These are phyloP conservation scores for Clausena lansium DNA, from an alignment of 345 rosid genomes.

Conservation along the genomic window DNA sequence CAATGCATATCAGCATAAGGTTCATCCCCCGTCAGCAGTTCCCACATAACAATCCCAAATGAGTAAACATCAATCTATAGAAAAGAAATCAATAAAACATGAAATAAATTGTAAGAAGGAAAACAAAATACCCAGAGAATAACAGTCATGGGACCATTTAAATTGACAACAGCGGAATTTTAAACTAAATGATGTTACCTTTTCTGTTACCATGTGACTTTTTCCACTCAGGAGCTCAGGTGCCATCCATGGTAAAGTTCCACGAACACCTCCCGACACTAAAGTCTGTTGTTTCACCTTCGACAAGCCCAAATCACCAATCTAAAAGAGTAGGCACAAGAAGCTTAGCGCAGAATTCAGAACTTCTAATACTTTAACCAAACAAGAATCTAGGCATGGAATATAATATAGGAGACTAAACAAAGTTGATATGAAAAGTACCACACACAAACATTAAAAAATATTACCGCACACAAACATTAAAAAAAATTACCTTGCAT, in stretches of 20 bases:
- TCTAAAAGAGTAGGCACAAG: constrained; percentile 39
- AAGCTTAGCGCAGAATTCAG: constrained; percentile 14
- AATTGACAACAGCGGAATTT: not conserved
- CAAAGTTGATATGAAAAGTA: constrained; percentile 9
- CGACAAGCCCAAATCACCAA: constrained; percentile 94
- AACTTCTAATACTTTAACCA: constrained; percentile 1
- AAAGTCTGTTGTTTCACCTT: constrained; percentile 94
- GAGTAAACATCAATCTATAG: constrained; percentile 95
- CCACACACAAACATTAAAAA: not conserved
- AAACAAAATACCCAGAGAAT: not conserved
- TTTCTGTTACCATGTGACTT: constrained; percentile 95
- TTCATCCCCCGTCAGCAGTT: constrained; percentile 92
- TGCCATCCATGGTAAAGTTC: constrained; percentile 99
- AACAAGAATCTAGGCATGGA: not conserved
- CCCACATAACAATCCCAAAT: constrained; percentile 99
- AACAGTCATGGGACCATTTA: not conserved
- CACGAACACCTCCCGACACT: constrained; percentile 99
- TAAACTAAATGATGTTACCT: constrained; percentile 44
- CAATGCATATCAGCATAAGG: constrained; percentile 93
- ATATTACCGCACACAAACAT: not conserved
- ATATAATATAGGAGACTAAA: not conserved
- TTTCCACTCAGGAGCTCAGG: constrained; percentile 98
- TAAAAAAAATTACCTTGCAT: constrained; percentile 68
- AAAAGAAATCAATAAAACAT: constrained; percentile 9
- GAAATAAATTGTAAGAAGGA: not conserved